phyloP scores from a whole-genome alignment of 768 basidiomycete species.

The Kwoniella shandongensis region DNA sequence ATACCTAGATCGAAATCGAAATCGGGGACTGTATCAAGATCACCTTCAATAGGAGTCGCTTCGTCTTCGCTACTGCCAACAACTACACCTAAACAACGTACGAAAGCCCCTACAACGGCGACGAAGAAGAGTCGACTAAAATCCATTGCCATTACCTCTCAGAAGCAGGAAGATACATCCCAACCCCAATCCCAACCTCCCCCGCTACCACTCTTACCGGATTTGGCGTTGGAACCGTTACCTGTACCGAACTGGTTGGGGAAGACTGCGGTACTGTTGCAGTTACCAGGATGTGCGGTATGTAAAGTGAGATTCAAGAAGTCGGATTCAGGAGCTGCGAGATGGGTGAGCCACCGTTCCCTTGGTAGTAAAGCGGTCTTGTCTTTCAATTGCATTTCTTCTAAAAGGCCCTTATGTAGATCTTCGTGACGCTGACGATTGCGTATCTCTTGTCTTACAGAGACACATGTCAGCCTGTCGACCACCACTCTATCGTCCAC shows the following conservation, averaged over 20 bases:
- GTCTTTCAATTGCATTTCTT: no score
- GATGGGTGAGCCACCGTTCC: conserved; percentile 36
- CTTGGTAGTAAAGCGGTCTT: no score
- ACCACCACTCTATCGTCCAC: conserved; percentile 39
- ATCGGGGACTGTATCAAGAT: not conserved
- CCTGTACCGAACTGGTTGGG: conserved; percentile 37
- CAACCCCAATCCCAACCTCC: conserved; percentile 2
- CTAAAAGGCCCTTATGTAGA: no score
- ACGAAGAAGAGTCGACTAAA: not conserved
- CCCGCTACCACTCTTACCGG: conserved; percentile 18
- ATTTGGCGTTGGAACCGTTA: conserved; percentile 14
- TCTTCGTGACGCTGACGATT: no score
- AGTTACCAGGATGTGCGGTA: conserved; percentile 26
- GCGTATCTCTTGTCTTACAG: conserved; percentile 19
- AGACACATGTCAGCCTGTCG: conserved; percentile 42
- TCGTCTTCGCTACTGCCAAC: no score
- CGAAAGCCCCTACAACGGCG: not conserved
- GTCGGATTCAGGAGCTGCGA: conserved; percentile 30
- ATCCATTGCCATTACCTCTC: not conserved
- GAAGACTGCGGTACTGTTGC: conserved; percentile 25
- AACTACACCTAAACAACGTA: no score
- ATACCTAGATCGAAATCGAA: not conserved
- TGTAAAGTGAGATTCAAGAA: conserved; percentile 36
- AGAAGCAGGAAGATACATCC: not conserved
- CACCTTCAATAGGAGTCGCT: conserved; percentile 4